Base-by-base conservation (phyloP, 2,329 filamentous ascomycete genomes). In the Juglanconis sp. region DNA sequence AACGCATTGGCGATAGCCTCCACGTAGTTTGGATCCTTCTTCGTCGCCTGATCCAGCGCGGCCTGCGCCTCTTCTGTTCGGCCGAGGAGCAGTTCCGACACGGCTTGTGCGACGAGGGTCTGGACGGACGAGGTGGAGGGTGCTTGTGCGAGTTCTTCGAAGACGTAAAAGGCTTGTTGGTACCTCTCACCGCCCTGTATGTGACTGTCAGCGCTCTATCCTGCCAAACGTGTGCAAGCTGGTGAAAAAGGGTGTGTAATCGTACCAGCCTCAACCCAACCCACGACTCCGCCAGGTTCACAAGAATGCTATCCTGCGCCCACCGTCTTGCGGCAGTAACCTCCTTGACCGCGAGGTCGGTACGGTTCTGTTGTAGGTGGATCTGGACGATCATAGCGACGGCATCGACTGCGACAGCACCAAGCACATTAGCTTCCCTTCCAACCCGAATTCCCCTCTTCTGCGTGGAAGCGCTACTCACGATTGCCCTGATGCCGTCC, bases 121-220 rank as follows among this genome's bases (percentile, higher is more conserved):
- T 87, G 82, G 56, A 88, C 82, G 15, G 91, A 91, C 53, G 91
- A 87, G 17, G 91, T 92, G 36, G 90, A 87, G 2, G 92, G 89
- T 34, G 91, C 88, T 71, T 96, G 91, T 4, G 95, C 94, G 53
- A 98, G 85, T 76, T 99, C 95, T 76, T 98, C 94, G 70, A 92
- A 98, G 63, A 98, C 94, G 80, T 99, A 98, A 77, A 96, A 98
- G 17, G 94, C 89, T 71, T 95, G 91, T 71, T 98, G 95, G 76
- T 98, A 98, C 74, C 92, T 95, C 68, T 96, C 92, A 67, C 93
- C 93, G 70, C 94, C 94, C 89, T 96, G 63, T 32, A n/a, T 31
- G 24, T 31, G 9, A 31, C 13, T 31, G 53, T 24, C 15, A 11
- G 36, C 11, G 24, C 31, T 7, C 36, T n/a, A 5, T 11, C 10